Conservation (phyloP, 768 basidiomycete genomes). For the Podaxis sp. region DNA sequence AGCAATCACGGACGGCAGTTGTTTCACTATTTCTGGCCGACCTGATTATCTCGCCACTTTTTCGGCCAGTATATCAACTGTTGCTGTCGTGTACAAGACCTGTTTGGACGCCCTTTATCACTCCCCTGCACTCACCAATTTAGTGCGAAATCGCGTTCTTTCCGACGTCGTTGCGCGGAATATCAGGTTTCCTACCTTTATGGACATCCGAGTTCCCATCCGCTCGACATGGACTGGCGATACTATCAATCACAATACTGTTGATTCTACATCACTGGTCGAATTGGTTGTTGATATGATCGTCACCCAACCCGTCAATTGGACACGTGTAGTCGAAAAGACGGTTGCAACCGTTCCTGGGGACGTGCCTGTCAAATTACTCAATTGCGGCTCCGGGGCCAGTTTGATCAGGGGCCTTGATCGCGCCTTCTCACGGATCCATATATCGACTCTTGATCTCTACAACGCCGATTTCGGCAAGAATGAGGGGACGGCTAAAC, state of each 20-base stretch:
- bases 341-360: slow-evolving; percentile 24
- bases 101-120: slow-evolving; percentile 57
- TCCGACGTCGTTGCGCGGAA: slow-evolving; percentile 41
- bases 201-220: slow-evolving; percentile 47
- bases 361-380: slow-evolving; percentile 29
- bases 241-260: slow-evolving; percentile 23
- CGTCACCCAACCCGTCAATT: slow-evolving; percentile 50
- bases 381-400: slow-evolving; percentile 52
- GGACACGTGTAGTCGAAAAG: slow-evolving; percentile 43
- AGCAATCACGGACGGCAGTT: slow-evolving; percentile 45
- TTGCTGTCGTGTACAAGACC: slow-evolving; percentile 40
- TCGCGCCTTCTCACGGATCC: slow-evolving; percentile 27
- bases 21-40: slow-evolving; percentile 57
- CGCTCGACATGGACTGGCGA: slow-evolving; percentile 47
- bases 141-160: slow-evolving; percentile 40
- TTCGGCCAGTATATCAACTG: slow-evolving; percentile 33
- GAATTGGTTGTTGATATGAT: slow-evolving; percentile 49
- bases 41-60: slow-evolving; percentile 51
- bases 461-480: slow-evolving; percentile 21
- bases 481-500: slow-evolving; percentile 11
- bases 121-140: slow-evolving; percentile 29
- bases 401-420: slow-evolving; percentile 39
- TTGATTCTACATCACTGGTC: slow-evolving; percentile 31
- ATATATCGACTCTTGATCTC: slow-evolving; percentile 22
- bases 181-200: slow-evolving; percentile 50